Evolutionary conservation across 2,329 filamentous ascomycete species (phyloP).

Genomic region (Sordariomycetes sp.): DNA sequence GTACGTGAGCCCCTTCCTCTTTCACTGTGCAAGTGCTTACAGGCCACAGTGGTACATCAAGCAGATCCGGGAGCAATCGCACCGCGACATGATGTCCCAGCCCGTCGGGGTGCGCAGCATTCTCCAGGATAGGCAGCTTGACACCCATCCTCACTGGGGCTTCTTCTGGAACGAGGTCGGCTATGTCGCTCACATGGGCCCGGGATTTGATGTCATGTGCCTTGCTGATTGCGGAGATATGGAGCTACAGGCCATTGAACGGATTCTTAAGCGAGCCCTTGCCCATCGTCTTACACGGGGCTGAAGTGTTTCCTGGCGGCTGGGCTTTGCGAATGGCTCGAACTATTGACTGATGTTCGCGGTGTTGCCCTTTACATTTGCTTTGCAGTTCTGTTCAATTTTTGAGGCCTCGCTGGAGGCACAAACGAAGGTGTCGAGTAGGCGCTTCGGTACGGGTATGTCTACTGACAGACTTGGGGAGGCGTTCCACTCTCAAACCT

Average conservation of each 20-base stretch:
- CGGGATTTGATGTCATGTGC: slow-evolving; percentile 35
- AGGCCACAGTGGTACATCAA: slow-evolving; percentile 45
- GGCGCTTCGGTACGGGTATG: too few relatives aligned
- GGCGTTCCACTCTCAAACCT: too few relatives aligned
- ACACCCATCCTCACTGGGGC: slow-evolving; percentile 39
- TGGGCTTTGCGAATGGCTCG: too few relatives aligned
- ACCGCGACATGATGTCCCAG: slow-evolving; percentile 25
- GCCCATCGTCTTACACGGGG: too few relatives aligned
- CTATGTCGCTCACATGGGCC: slow-evolving; percentile 29
- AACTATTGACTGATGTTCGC: too few relatives aligned
- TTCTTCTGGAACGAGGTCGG: slow-evolving; percentile 40
- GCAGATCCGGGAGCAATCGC: slow-evolving; percentile 43
- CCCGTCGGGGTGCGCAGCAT: slow-evolving; percentile 30
- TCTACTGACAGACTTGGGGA: too few relatives aligned
- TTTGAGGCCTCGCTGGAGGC: too few relatives aligned
- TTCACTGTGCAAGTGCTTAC: not conserved
- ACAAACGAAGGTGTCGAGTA: too few relatives aligned
- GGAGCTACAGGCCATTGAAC: slow-evolving; percentile 42
- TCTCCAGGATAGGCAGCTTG: slow-evolving; percentile 19
- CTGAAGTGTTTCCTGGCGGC: too few relatives aligned
- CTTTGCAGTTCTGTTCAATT: too few relatives aligned
- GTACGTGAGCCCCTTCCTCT: slow-evolving; percentile 25
- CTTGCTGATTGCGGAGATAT: slow-evolving; percentile 32
- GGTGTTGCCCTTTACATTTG: too few relatives aligned
- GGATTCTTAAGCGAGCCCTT: slow-evolving; percentile 34